phyloP scores from a whole-genome alignment of 495 filamentous ascomycete genomes.

The Penicillium canescens region DNA sequence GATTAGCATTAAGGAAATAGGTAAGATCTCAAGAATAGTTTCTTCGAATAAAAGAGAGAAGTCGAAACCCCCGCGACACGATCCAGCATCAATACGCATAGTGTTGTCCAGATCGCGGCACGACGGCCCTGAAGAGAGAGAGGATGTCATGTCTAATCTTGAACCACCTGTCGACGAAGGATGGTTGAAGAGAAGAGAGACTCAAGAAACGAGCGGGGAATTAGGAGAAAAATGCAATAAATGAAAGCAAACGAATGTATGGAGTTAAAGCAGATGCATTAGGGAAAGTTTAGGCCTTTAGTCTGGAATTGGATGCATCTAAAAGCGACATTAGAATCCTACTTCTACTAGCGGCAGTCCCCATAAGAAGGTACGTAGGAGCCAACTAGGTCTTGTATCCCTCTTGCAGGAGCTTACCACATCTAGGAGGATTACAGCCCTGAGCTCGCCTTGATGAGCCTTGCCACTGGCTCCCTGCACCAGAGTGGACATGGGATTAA shows the following conservation, averaged over 20 bases:
- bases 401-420: constrained; percentile 27
- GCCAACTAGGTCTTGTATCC: constrained; percentile 12
- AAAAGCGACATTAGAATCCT: constrained; percentile 7
- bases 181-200: constrained; percentile 16
- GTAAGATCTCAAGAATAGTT: constrained; percentile 51
- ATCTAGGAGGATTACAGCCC: constrained; percentile 23
- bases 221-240: constrained; percentile 5
- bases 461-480: constrained; percentile 24
- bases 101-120: constrained; percentile 44
- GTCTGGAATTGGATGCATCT: constrained; percentile 26
- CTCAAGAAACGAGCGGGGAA: constrained; percentile 10
- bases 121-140: constrained; percentile 17
- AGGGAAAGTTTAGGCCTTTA: constrained; percentile 8
- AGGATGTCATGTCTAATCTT: constrained; percentile 32
- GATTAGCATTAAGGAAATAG: constrained; percentile 48
- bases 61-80: constrained; percentile 56
- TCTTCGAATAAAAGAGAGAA: constrained; percentile 64
- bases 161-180: constrained; percentile 17
- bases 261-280: constrained; percentile 8
- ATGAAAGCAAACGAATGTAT: constrained; percentile 9
- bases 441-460: constrained; percentile 14
- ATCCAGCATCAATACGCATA: constrained; percentile 40
- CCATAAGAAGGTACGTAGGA: not conserved
- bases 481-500: constrained; percentile 16
- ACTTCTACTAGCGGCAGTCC: not conserved